phyloP scores from a whole-genome alignment of 225 moss, liverwort and hornwort genomes.

The Marchantia polymorpha region DNA sequence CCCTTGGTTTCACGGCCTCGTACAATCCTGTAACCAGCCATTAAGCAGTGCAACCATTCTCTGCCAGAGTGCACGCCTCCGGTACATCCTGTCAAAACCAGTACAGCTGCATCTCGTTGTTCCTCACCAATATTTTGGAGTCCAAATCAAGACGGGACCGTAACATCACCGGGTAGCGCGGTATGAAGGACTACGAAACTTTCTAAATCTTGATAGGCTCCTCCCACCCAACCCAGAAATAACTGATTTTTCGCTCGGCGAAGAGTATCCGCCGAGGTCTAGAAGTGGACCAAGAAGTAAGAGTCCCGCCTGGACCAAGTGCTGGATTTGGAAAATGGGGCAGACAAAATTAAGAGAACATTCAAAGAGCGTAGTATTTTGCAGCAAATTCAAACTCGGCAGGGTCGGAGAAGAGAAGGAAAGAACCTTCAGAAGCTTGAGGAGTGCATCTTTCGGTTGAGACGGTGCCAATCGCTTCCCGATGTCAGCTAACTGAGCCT shows the following conservation, averaged over 20 bases:
- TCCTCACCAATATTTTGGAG: neutral
- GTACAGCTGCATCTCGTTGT: neutral
- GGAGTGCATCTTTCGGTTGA: conserved; percentile 72
- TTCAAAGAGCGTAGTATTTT: neutral
- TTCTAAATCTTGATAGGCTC: neutral
- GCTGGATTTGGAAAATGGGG: neutral
- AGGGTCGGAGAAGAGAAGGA: neutral
- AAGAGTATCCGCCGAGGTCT: neutral
- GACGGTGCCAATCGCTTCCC: conserved; percentile 63
- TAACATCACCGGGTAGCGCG: neutral
- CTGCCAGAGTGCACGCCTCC: neutral
- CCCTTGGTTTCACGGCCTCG: neutral
- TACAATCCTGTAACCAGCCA: neutral
- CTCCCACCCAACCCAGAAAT: neutral
- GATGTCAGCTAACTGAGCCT: conserved; percentile 66
- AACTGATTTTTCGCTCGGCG: neutral
- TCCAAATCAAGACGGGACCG: neutral
- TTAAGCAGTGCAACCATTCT: neutral
- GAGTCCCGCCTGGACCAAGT: neutral
- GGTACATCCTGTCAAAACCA: neutral
- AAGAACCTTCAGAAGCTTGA: conserved; percentile 71
- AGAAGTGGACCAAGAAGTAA: neutral
- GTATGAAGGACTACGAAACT: neutral
- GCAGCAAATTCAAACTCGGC: neutral
- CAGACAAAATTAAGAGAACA: conserved; percentile 6